Conservation (phyloP, 306 rosid species). For the Lathyrus tuberosus region DNA sequence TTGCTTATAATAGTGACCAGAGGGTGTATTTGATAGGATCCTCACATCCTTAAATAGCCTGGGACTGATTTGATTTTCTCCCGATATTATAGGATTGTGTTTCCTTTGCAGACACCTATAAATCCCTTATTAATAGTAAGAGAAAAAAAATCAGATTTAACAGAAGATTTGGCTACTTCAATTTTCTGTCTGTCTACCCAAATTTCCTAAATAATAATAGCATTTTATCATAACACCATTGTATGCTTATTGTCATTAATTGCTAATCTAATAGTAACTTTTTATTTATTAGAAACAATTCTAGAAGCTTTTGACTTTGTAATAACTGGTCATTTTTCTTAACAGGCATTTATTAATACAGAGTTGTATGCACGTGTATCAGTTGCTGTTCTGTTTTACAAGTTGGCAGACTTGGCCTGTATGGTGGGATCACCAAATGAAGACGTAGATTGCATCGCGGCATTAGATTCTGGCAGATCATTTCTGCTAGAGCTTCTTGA, state of each 20-base stretch:
- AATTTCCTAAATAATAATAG: slow-evolving; percentile 9
- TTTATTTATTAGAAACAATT: slow-evolving; percentile 17
- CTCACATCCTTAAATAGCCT: not conserved
- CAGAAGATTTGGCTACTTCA: slow-evolving; percentile 21
- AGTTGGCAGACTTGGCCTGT: slow-evolving; percentile 69
- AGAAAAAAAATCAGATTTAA: not conserved
- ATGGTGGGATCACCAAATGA: slow-evolving; percentile 54
- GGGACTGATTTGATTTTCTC: not conserved
- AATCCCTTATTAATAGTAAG: not conserved
- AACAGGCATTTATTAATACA: slow-evolving; percentile 88
- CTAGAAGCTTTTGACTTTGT: slow-evolving; percentile 27
- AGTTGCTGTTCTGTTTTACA: slow-evolving; percentile 86
- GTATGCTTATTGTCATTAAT: slow-evolving; percentile 28
- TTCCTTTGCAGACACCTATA: not conserved
- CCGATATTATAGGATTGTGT: not conserved
- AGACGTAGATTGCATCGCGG: slow-evolving; percentile 52
- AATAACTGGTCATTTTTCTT: slow-evolving; percentile 41
- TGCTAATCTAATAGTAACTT: slow-evolving; percentile 23
- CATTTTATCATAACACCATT: slow-evolving; percentile 30
- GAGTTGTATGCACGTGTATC: slow-evolving; percentile 97
- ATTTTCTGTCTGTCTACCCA: slow-evolving; percentile 9
- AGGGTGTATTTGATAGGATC: not conserved
- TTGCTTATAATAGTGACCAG: too few species aligned
- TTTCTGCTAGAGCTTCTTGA: slow-evolving; percentile 90
- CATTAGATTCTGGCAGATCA: slow-evolving; percentile 71